Percentiles rank a stretch among this genome's conserved stretches.
Evolutionary conservation across 2,329 filamentous ascomycete species (phyloP).

Genomic region (Trichoderma oligosporum): DNA sequence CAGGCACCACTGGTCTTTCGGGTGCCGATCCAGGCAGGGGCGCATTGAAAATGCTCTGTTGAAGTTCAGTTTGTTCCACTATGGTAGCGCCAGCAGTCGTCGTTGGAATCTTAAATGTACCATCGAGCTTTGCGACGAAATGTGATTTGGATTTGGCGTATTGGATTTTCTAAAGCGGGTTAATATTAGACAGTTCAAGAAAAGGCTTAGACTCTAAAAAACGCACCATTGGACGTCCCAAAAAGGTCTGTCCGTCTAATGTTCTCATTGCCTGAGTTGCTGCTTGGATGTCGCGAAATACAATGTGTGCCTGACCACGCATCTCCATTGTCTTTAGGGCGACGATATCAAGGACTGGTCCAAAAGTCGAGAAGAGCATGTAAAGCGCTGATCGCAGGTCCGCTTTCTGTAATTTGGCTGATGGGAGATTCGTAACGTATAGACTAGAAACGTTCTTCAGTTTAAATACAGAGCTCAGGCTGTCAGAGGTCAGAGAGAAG

Average conservation of each 20-base stretch:
- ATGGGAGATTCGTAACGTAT: constrained; percentile 81
- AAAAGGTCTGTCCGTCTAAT: constrained; percentile 79
- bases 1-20: constrained; percentile 45
- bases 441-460: constrained; percentile 52
- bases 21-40: constrained; percentile 52
- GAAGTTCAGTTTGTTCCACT: constrained; percentile 66
- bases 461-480: background rate
- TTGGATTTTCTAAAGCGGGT: constrained; percentile 65
- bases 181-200: background rate
- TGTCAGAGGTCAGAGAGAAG: constrained; percentile 22
- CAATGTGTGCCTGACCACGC: constrained; percentile 92
- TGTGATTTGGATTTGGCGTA: constrained; percentile 90
- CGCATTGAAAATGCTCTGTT: constrained; percentile 76
- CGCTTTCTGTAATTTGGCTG: constrained; percentile 82
- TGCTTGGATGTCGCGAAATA: constrained; percentile 85
- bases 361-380: constrained; percentile 90
- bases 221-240: constrained; percentile 79
- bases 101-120: constrained; percentile 72
- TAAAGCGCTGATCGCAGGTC: constrained; percentile 86
- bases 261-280: constrained; percentile 91
- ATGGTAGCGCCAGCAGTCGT: constrained; percentile 48
- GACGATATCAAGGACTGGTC: constrained; percentile 86
- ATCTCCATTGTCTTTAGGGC: constrained; percentile 86
- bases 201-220: background rate
- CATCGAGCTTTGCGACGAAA: constrained; percentile 84